Conservation (phyloP, 495 filamentous ascomycete species). For the Trichoderma gamsii region DNA sequence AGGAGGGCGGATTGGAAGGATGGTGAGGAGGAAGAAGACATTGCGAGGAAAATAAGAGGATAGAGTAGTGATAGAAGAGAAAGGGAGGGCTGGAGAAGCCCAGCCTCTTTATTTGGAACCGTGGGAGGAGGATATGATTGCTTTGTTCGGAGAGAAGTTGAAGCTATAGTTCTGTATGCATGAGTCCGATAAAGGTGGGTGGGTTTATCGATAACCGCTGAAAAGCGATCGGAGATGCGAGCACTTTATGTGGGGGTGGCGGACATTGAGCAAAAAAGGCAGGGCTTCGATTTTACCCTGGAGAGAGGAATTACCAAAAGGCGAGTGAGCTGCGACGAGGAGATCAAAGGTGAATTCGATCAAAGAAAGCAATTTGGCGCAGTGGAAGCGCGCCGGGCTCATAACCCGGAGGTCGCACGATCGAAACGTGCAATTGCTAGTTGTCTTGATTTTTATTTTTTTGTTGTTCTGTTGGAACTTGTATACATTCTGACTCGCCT, state of each 20-base stretch:
- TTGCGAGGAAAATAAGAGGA: slow-evolving; percentile 9
- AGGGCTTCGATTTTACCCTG: not conserved
- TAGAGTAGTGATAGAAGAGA: not conserved
- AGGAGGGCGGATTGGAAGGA: slow-evolving; percentile 49
- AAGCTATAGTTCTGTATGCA: not conserved
- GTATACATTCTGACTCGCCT: too few species aligned
- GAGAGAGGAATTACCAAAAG: too few species aligned
- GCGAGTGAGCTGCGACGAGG: too few species aligned
- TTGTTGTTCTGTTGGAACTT: too few species aligned
- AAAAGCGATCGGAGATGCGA: not conserved
- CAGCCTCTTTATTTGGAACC: too few species aligned
- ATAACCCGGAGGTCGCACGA: not conserved
- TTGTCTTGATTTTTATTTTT: not conserved
- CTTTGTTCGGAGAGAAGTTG: too few species aligned
- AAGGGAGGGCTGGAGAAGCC: slow-evolving; percentile 1
- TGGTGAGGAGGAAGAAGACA: slow-evolving; percentile 21
- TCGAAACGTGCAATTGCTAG: not conserved
- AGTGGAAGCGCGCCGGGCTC: not conserved
- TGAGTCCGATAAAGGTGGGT: not conserved
- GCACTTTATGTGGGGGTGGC: not conserved
- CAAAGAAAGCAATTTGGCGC: slow-evolving; percentile 1
- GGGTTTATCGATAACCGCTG: slow-evolving; percentile 8
- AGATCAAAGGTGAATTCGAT: too few species aligned
- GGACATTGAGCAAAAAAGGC: not conserved
- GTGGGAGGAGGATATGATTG: not conserved